phyloP scores from a whole-genome alignment of 352 stramenopile genomes.

The Phytopythium vexans region DNA sequence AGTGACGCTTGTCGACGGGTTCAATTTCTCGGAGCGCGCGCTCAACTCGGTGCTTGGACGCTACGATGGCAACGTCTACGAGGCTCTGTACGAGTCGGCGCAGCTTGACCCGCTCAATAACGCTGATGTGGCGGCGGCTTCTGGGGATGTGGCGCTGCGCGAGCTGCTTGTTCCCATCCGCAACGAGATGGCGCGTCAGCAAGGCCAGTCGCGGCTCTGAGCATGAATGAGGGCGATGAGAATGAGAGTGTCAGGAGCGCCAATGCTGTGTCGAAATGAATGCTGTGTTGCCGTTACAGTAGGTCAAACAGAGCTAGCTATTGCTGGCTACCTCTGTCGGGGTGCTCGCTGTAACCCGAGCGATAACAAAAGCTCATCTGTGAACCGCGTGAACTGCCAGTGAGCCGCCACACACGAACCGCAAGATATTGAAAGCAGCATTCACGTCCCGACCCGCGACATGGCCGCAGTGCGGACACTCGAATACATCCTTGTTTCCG shows the following conservation, averaged over 20 bases:
- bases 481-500: too few species aligned
- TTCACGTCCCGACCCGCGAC: too few species aligned
- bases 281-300: too few species aligned
- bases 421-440: too few species aligned
- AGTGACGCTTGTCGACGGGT: conserved; percentile 72
- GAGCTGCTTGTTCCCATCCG: conserved; percentile 65
- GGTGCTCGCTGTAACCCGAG: too few species aligned
- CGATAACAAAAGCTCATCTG: too few species aligned
- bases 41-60: conserved; percentile 76
- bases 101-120: conserved; percentile 64
- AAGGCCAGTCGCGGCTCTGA: conserved; percentile 29
- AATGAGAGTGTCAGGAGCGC: background rate
- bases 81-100: conserved; percentile 56
- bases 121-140: conserved; percentile 7
- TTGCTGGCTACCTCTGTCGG: too few species aligned
- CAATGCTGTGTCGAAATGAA: background rate
- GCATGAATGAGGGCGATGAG: background rate
- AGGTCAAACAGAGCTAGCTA: too few species aligned
- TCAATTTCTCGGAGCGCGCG: conserved; percentile 73
- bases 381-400: too few species aligned
- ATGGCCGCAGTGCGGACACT: too few species aligned
- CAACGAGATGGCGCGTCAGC: conserved; percentile 28
- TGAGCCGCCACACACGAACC: too few species aligned
- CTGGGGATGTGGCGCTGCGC: conserved; percentile 58
- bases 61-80: conserved; percentile 74